A percentile compares a stretch with the other conserved stretches of the same genome.
Conservation (phyloP, 2,329 filamentous ascomycete genomes). For the Pseudophaeomoniella oleicola region DNA sequence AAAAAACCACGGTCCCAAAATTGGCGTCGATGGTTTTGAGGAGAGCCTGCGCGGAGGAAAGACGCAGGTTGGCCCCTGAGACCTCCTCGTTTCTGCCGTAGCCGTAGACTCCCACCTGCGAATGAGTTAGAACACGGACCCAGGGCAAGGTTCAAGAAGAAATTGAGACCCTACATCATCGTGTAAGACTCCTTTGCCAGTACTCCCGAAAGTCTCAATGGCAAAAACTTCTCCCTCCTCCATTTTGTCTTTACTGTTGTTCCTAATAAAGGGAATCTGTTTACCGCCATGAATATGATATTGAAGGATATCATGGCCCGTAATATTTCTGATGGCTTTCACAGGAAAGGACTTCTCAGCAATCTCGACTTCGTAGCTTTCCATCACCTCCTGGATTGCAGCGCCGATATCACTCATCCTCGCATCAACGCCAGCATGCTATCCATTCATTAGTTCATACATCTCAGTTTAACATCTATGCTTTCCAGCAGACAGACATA, state of each 20-base stretch:
- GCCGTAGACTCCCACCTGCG: slow-evolving; percentile 35
- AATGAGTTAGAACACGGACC: slow-evolving; percentile 6
- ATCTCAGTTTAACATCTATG: slow-evolving; percentile 5
- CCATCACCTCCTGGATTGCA: slow-evolving; percentile 47
- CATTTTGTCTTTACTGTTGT: slow-evolving; percentile 35
- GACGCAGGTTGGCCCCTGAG: slow-evolving; percentile 21
- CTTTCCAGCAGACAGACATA: slow-evolving; percentile 10
- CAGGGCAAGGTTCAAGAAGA: neutral
- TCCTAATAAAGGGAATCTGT: slow-evolving; percentile 40
- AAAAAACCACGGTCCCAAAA: slow-evolving; percentile 49
- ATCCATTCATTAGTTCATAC: slow-evolving; percentile 3
- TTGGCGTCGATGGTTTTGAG: slow-evolving; percentile 46
- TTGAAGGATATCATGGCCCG: slow-evolving; percentile 39
- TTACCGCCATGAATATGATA: slow-evolving; percentile 44
- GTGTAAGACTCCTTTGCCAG: slow-evolving; percentile 31
- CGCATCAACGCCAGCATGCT: slow-evolving; percentile 40
- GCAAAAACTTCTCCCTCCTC: slow-evolving; percentile 45
- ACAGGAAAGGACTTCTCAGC: slow-evolving; percentile 37
- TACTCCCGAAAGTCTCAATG: slow-evolving; percentile 44
- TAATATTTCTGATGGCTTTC: slow-evolving; percentile 40
- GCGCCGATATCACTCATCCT: slow-evolving; percentile 40
- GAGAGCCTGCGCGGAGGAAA: slow-evolving; percentile 41
- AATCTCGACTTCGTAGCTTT: slow-evolving; percentile 45
- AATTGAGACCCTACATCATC: slow-evolving; percentile 27
- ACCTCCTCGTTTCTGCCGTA: slow-evolving; percentile 27